Evolutionary conservation across 352 stramenopile species (phyloP).

Genomic region (Globisporangium sylvaticum): DNA sequence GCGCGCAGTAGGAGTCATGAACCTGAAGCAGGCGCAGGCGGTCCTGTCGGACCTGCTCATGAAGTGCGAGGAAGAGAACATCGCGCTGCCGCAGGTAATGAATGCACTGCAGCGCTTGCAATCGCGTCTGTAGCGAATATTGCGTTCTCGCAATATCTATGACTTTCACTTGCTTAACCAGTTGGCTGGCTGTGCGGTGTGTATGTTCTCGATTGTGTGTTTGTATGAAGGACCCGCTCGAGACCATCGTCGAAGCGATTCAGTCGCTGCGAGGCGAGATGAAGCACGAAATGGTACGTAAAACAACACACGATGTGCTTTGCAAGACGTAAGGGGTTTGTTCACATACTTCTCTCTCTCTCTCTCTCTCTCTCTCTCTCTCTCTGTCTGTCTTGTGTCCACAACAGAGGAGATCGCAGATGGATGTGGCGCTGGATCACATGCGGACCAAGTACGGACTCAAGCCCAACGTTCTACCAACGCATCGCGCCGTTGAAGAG

Average conservation of each 20-base stretch:
- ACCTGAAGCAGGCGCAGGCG: slow-evolving; percentile 42
- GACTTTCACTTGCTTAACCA: not conserved
- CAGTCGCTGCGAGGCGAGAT: slow-evolving; percentile 28
- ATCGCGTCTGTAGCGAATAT: not conserved
- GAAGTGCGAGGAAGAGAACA: slow-evolving; percentile 49
- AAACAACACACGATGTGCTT: not conserved
- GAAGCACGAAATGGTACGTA: slow-evolving; percentile 38
- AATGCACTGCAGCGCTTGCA: not conserved
- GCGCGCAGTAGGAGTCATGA: slow-evolving; percentile 27
- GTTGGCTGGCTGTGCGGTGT: not conserved
- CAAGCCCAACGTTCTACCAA: slow-evolving; percentile 10
- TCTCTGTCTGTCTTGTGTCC: not conserved
- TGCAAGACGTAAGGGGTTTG: not conserved
- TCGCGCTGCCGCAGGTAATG: slow-evolving; percentile 40
- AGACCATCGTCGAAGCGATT: slow-evolving; percentile 39
- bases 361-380: not conserved
- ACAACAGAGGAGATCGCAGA: slow-evolving; percentile 24
- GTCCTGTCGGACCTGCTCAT: slow-evolving; percentile 60
- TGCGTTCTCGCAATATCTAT: not conserved
- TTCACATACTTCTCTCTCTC: not conserved
- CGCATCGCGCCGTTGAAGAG: not conserved
- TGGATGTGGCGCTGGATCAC: slow-evolving; percentile 38
- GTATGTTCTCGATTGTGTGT: not conserved
- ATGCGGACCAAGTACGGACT: slow-evolving; percentile 31
- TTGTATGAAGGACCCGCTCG: slow-evolving; percentile 31